Base-by-base conservation (phyloP, 2,329 filamentous ascomycete genomes). In the Aspergillus pseudoterreus region DNA sequence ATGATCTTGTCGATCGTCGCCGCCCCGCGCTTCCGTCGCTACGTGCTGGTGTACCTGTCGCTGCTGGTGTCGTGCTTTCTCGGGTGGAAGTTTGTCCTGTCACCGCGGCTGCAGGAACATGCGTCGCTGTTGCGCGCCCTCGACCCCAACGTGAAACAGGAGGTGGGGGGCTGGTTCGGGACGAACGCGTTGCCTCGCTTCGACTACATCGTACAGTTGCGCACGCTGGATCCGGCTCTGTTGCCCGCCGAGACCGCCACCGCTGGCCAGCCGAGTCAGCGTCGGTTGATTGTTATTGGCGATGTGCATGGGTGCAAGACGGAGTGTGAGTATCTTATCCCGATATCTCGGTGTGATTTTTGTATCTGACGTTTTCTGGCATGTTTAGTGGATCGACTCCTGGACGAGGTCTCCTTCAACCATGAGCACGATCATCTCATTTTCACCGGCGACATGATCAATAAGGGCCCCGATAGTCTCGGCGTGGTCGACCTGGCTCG, bases 231-330 rank as follows among this genome's bases (percentile, higher is more conserved):
- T 57, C 59, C 71, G 22, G 58, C 66, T 4, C 64, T 79, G 45
- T 56, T 82, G 11, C 80, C 80, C 10, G 64, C 68, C 27, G 50
- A 58, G 19, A 49, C 49, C 19, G 45, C 58, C 9, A 46, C 47
- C 21, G 11, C 35, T 10, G 57, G 43, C 1, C 15, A 46, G 35
- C 49, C 65, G 39, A 69, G 57, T 51, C 46, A 73, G 19, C 82
- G 80, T 49, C 78, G 91, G 15, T 75, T 99, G 21, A 76, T 97
- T 32, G 78, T 97, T 54, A 78, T 97, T 32, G 92, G 94, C 49
- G 94, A 99, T 72, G 90, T 97, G 12, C 92, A 97, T 73, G 94
- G 94, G 45, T 94, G 94, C 76, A 83, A 83, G 60, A 68, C 80
- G 11, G 82, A 90, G 55, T 78, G 90, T 66, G 72, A 78, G 67